A percentile compares a stretch with the other conserved stretches of the same genome.
phyloP scores from a whole-genome alignment of 164 flowering plant species.

The Litsea cubeba region DNA sequence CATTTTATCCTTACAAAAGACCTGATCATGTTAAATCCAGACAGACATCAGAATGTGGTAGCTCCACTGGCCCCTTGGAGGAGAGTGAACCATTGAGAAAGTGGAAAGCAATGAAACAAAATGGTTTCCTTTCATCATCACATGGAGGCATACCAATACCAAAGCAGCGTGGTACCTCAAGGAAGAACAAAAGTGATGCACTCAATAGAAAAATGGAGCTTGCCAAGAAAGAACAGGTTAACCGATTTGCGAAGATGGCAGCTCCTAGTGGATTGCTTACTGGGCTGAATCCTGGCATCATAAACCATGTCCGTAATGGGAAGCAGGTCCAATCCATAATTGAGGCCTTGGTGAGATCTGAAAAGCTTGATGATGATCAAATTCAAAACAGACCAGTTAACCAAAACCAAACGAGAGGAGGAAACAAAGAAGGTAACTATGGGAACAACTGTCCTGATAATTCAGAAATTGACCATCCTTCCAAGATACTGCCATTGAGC shows the following conservation, averaged over 20 bases:
- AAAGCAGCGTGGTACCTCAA: slow-evolving; percentile 48
- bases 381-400: slow-evolving; percentile 18
- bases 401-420: not conserved
- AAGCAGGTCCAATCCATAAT: slow-evolving; percentile 95
- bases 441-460: slow-evolving; percentile 14
- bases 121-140: slow-evolving; percentile 62
- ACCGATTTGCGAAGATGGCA: slow-evolving; percentile 75
- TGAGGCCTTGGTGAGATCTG: slow-evolving; percentile 75
- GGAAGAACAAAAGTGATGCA: slow-evolving; percentile 36
- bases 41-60: slow-evolving; percentile 65
- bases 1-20: slow-evolving; percentile 31
- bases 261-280: slow-evolving; percentile 91
- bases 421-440: slow-evolving; percentile 6
- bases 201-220: slow-evolving; percentile 67
- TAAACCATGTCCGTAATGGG: slow-evolving; percentile 87
- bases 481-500: not conserved
- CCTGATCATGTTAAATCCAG: slow-evolving; percentile 30
- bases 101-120: slow-evolving; percentile 89
- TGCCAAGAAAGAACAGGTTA: slow-evolving; percentile 83
- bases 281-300: slow-evolving; percentile 86
- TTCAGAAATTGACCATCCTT: slow-evolving; percentile 12
- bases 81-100: slow-evolving; percentile 47
- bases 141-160: slow-evolving; percentile 37
- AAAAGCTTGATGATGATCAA: slow-evolving; percentile 28
- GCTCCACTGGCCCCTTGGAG: slow-evolving; percentile 53